phyloP scores from a whole-genome alignment of 1,139 yeast species.

The Pichia sp. region DNA sequence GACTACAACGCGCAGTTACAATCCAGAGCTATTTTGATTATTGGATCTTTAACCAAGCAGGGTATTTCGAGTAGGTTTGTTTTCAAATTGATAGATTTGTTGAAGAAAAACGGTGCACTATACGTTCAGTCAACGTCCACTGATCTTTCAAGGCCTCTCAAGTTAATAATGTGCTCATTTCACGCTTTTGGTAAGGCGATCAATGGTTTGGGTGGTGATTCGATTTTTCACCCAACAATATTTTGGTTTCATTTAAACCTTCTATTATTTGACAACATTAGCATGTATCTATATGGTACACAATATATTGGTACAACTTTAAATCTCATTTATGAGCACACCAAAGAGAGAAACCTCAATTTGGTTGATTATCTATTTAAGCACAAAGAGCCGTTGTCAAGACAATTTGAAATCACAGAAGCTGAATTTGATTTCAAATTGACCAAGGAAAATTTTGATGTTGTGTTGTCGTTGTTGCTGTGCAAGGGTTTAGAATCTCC shows the following conservation, averaged over 20 bases:
- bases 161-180: slow-evolving; percentile 26
- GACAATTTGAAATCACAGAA: slow-evolving; percentile 40
- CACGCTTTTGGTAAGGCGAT: slow-evolving; percentile 53
- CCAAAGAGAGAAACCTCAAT: slow-evolving; percentile 7
- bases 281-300: slow-evolving; percentile 49
- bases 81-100: slow-evolving; percentile 15
- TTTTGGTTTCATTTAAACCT: slow-evolving; percentile 57
- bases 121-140: slow-evolving; percentile 12
- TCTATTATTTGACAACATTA: slow-evolving; percentile 32
- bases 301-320: slow-evolving; percentile 32
- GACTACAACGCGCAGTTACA: slow-evolving; percentile 54
- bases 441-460: slow-evolving; percentile 43
- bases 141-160: slow-evolving; percentile 2
- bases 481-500: slow-evolving; percentile 60
- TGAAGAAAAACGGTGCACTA: slow-evolving; percentile 1
- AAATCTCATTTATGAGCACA: slow-evolving; percentile 21
- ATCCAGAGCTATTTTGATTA: slow-evolving; percentile 60
- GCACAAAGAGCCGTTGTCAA: slow-evolving; percentile 34
- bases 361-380: slow-evolving; percentile 28
- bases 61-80: slow-evolving; percentile 61
- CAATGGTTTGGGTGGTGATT: slow-evolving; percentile 50
- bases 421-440: slow-evolving; percentile 34
- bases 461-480: slow-evolving; percentile 42
- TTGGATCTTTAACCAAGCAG: slow-evolving; percentile 59
- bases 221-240: slow-evolving; percentile 47